These are phyloP conservation scores for Diplotaxis tenuifolia DNA, from an alignment of 345 rosid genomes.

Conservation along the genomic window DNA sequence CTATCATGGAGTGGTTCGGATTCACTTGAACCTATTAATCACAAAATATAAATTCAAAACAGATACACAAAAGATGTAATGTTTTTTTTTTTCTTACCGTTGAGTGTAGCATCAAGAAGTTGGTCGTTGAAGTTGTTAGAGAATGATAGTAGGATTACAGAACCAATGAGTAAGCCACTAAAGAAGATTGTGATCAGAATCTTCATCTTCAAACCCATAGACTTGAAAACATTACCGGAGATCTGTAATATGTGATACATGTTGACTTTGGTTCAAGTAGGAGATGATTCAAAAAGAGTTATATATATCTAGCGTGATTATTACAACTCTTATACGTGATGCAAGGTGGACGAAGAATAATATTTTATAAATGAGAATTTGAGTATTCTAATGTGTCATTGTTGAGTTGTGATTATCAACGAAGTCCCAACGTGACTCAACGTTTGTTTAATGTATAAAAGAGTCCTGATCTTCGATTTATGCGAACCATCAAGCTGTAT, in stretches of 20 bases:
- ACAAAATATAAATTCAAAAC: background rate
- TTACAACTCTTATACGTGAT: conserved; percentile 11
- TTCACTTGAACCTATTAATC: conserved; percentile 6
- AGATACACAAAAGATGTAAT: background rate
- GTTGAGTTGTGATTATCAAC: conserved; percentile 30
- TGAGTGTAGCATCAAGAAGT: conserved; percentile 11
- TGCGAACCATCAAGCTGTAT: conserved; percentile 19
- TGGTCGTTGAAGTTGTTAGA: conserved; percentile 17
- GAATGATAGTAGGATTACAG: background rate
- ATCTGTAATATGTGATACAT: conserved; percentile 24
- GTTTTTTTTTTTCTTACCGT: conserved; percentile 7
- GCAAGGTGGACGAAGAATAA: background rate
- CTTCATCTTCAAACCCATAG: conserved; percentile 24
- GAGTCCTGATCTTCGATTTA: conserved; percentile 18
- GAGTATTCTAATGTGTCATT: conserved; percentile 21
- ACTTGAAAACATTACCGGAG: conserved; percentile 20
- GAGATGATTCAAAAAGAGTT: conserved; percentile 17
- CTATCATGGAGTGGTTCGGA: conserved; percentile 14
- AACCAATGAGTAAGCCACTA: conserved; percentile 10
- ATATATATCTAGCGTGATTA: conserved; percentile 21
- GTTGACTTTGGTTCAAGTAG: conserved; percentile 10
- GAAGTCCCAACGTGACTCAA: conserved; percentile 27
- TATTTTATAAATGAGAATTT: background rate
- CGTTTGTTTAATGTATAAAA: conserved; percentile 7
- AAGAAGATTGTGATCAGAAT: conserved; percentile 8